Evolutionary conservation across 2,329 filamentous ascomycete genomes (phyloP).

Genomic region (Monilinia aucupariae): DNA sequence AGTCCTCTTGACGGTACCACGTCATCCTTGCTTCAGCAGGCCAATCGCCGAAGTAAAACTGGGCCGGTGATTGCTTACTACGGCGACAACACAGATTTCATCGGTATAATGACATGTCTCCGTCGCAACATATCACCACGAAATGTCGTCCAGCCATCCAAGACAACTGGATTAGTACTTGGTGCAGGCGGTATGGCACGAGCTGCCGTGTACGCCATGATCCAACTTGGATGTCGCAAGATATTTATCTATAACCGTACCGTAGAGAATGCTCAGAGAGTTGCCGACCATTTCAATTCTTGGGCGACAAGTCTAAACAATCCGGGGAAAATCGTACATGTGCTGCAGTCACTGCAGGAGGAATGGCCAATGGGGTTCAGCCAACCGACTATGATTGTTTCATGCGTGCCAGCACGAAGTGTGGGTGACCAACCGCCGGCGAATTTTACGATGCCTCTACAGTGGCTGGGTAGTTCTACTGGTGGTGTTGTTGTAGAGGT

Average conservation of each 20-base stretch:
- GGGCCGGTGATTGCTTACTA: conserved; percentile 65
- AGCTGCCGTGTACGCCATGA: conserved; percentile 71
- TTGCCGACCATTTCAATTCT: conserved; percentile 65
- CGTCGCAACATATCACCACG: conserved; percentile 67
- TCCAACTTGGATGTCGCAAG: conserved; percentile 69
- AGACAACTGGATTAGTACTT: conserved; percentile 49
- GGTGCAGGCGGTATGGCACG: conserved; percentile 72
- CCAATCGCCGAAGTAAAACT: conserved; percentile 53
- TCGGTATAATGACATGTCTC: conserved; percentile 69
- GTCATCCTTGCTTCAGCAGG: conserved; percentile 36
- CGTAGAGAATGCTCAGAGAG: conserved; percentile 53
- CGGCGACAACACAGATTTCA: conserved; percentile 79
- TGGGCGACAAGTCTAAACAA: conserved; percentile 32
- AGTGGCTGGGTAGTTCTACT: conserved; percentile 67
- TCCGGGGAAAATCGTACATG: conserved; percentile 35
- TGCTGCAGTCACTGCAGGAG: conserved; percentile 54
- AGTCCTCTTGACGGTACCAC: conserved; percentile 46
- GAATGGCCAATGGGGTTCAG: conserved; percentile 60
- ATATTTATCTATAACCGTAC: conserved; percentile 73
- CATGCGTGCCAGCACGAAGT: conserved; percentile 67
- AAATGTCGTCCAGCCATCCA: conserved; percentile 52
- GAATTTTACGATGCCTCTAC: conserved; percentile 61
- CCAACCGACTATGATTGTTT: conserved; percentile 68
- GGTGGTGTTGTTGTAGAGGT: conserved; percentile 69
- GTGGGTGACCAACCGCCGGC: conserved; percentile 59